These are phyloP conservation scores for Globisporangium sylvaticum DNA, from an alignment of 352 stramenopile genomes.

Conservation along the genomic window DNA sequence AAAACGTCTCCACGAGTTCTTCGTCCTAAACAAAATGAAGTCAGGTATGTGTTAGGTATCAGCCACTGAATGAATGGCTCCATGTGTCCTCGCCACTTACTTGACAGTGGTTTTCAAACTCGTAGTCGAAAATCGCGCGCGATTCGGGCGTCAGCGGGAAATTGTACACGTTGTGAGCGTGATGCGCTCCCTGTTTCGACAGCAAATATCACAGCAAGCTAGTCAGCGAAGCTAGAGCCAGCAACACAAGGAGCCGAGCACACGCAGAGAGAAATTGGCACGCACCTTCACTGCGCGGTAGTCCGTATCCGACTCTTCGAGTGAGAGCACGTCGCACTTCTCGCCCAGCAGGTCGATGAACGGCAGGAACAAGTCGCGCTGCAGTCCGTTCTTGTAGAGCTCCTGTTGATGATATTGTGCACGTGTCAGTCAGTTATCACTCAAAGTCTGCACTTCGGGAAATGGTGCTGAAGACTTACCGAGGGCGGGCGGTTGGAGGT, in stretches of 20 bases:
- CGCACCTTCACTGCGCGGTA: conserved; percentile 72
- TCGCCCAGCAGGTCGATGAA: conserved; percentile 93
- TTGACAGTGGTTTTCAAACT: conserved; percentile 56
- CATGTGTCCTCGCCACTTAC: no score
- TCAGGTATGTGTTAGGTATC: not conserved
- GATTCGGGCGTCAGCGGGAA: conserved; percentile 44
- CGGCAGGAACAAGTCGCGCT: conserved; percentile 94
- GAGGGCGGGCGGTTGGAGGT: conserved; percentile 94
- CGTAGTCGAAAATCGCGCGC: conserved; percentile 56
- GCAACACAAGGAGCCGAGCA: not conserved
- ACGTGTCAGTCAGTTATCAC: not conserved
- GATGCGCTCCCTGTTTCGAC: conserved; percentile 25
- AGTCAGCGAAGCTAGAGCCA: not conserved
- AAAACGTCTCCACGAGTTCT: conserved; percentile 34
- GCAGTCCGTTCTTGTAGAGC: conserved; percentile 96
- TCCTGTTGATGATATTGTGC: conserved; percentile 27
- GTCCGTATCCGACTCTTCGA: conserved; percentile 75
- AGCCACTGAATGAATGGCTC: not conserved
- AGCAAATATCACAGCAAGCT: not conserved
- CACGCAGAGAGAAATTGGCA: not conserved
- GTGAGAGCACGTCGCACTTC: conserved; percentile 82
- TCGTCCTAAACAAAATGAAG: conserved; percentile 25
- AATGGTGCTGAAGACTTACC: conserved; percentile 6
- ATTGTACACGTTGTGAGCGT: conserved; percentile 74
- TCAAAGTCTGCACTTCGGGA: not conserved